A percentile compares a stretch with the other conserved stretches of the same genome.
Evolutionary conservation across 73 alveolate species (phyloP).

Genomic region (Tetrahymena borealis): DNA sequence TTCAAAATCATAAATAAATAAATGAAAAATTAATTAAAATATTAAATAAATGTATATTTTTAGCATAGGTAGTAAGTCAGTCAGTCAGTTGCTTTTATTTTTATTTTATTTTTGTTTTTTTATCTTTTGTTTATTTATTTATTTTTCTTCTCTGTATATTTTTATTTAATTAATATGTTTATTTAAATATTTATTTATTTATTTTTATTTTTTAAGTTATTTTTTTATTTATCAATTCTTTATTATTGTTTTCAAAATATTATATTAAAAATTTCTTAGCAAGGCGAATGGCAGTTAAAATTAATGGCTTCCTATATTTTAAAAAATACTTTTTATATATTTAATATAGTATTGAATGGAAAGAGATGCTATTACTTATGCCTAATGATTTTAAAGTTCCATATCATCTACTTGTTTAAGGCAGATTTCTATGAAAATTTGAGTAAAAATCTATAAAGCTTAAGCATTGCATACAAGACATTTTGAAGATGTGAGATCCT

Average conservation of each 20-base stretch:
- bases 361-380: not conserved
- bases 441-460: not conserved
- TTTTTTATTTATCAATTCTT: not conserved
- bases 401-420: not conserved
- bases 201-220: not conserved
- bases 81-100: too few species aligned
- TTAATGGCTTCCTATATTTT: not conserved
- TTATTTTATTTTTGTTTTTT: too few species aligned
- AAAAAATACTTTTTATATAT: not conserved
- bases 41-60: too few species aligned
- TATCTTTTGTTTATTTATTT: too few species aligned
- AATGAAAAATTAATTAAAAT: too few species aligned
- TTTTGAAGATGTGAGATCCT: not conserved
- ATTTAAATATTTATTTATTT: not conserved
- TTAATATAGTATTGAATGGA: not conserved
- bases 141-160: too few species aligned
- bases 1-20: too few species aligned
- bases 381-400: not conserved
- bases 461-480: not conserved
- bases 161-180: too few species aligned
- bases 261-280: not conserved
- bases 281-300: not conserved
- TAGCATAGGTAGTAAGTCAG: too few species aligned
- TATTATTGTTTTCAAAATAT: not conserved
- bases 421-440: not conserved